Base-by-base conservation (phyloP, 2,329 filamentous ascomycete genomes). In the Claviceps purpurea region DNA sequence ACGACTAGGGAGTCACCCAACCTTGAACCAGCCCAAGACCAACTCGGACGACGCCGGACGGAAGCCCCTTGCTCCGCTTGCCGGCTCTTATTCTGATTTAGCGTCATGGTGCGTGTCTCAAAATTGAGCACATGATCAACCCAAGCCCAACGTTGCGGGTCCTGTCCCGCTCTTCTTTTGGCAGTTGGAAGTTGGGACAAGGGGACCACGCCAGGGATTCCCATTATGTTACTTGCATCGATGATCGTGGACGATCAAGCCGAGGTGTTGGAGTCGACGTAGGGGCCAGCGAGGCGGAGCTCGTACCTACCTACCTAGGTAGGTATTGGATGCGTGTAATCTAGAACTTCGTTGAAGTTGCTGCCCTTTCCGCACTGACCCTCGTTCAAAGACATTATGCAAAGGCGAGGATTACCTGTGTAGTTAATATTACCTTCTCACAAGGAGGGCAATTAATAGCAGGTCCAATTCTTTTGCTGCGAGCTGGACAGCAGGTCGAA, bases 111-210 rank as follows among this genome's bases (percentile, higher is more conserved):
- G 62, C 60, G 61, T 64, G 68, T 70, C 68, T 70, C 64, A 63
- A 65, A 61, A 69, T 66, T 67, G 68, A 63, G 66, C 71, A 73
- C 70, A 73, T 73, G 71, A 73, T 67, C 68, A 68, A 46, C 38
- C 49, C 56, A 65, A 65, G 66, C 68, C 68, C 63, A 70, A 65
- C 57, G 56, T 59, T 69, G 66, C 63, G 67, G 67, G 62, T 68
- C 58, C 44, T 45, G 55, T 44, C 50, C 40, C 45, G 34, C 30
- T 47, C 45, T 47, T 38, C 45, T 47, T 47, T 47, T 47, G 45
- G 45, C 45, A 37, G 52, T 54, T 47, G 45, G 45, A 34, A 37
- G 52, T 54, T 34, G 30, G 30, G 30, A 34, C 30, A 34, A 34
- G 30, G 47, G 47, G 34, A 47, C 47, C 45, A 38, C 34, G 45